Evolutionary conservation across 2,329 filamentous ascomycete genomes (phyloP), one percentile per base, ranked within the genome.

Genomic region (Podosphaera leucotricha): DNA sequence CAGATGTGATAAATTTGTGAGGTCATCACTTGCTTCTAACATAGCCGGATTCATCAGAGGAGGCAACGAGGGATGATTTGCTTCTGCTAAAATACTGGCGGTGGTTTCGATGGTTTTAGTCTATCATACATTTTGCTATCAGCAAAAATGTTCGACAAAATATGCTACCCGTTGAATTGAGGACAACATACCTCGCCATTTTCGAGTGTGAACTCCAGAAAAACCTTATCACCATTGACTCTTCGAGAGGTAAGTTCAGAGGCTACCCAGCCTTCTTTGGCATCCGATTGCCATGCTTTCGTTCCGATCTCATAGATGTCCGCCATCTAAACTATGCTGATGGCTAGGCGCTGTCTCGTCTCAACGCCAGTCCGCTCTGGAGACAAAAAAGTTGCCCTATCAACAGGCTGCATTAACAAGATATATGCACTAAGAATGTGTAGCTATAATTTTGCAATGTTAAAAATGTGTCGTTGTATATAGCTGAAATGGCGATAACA

Each of bases 41-140:
- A 95, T 92, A 43, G 87, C 74, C 52, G 90, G 90, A 62, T 98
- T 98, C 85, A 95, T 95, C 55, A 98, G 64, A 43, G 90, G 90
- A 41, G 90, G 90, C 50, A 98, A 68, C 46, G 75, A 75, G 44
- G 77, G 66, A 63, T 86, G 78, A 57, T 76, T 80, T 59, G 78
- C 77, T 57, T 77, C 75, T 61, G 81, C 73, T 51, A 98, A 67
- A 54, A 77, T 83, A 54, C 77, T 74, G 49, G 76, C 62, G 15
- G 82, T 80, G 52, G 90, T 80, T 61, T 84, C 75, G 58, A 94
- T 64, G 10, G 71, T 75, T 67, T 83, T 90, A 58, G 71, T 76
- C 85, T 92, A 57, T 19, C 33, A 45, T 10, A 21, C 2, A 18
- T 46, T 21, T 20, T 16, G 38, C 35, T 21, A 43, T 57, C 40